Evolutionary conservation across 305 asterid genomes (phyloP), one percentile per base, ranked within the genome.

Genomic region (Fraxinus sp.): DNA sequence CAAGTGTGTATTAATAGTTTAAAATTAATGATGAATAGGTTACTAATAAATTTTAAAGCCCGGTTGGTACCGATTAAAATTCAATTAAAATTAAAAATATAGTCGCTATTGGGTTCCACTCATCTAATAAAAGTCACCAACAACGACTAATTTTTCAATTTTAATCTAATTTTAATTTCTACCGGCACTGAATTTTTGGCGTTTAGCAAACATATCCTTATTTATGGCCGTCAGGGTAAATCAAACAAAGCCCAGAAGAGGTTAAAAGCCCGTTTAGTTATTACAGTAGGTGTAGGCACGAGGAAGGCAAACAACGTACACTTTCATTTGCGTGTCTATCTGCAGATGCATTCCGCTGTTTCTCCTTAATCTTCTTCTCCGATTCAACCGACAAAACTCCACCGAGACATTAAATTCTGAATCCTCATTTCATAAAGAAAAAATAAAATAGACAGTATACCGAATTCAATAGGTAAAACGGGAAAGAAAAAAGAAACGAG

Each of bases 401-500:
- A 7, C 26, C 9, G 28, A 72, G 77, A 32, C 77, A 72, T 9
- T 72, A 33, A 33, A 72, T 72, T 72, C 46, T 6, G 9, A 35
- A 35, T 4, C 77, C 49, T 41, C 77, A n/a, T 33, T 72, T 3
- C 49, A 2, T 20, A 4, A 37, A 57, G 68, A 5, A 55, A 18
- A n/a, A 16, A 13, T 13, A 13, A 70, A 71, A 16, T 72, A 33
- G 74, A 26, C 16, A 11, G 20, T 13, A 68, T 11, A 68, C 18
- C 33, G 28, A 35, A 72, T 33, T 32, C 24, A 32, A 35, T 72
- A n/a, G 76, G 77, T 14, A 76, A 85, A 79, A 77, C 80, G 78
- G 86, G 82, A 32, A 24, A 76, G 28, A 44, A 14, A 32, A 62
- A 24, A 24, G 22, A 24, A 24, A 28, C 6, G 62, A 79, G 73